A percentile compares a stretch with the other conserved stretches of the same genome.
Evolutionary conservation across 192 early-diverging fungal genomes (phyloP).

Genomic region (Dispira simplex): DNA sequence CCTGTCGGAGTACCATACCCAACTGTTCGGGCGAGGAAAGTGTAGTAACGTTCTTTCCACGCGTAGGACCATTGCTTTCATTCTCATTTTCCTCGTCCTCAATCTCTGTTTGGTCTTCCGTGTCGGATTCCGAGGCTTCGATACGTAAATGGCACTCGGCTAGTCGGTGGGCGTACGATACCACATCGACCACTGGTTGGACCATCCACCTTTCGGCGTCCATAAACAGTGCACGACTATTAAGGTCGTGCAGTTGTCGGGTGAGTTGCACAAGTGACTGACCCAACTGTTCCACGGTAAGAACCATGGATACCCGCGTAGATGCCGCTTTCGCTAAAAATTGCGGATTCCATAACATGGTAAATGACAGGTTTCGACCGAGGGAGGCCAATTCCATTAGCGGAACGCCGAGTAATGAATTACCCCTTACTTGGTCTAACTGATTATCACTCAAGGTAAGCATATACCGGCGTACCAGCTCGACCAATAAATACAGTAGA

Average conservation of each 20-base stretch:
- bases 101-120: background rate
- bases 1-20: background rate
- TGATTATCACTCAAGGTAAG: constrained; percentile 79
- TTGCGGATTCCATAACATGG: constrained; percentile 43
- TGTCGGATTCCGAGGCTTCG: background rate
- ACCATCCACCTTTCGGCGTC: constrained; percentile 53
- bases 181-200: constrained; percentile 36
- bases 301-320: constrained; percentile 14
- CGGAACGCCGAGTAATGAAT: constrained; percentile 15
- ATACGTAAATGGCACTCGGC: background rate
- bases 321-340: background rate
- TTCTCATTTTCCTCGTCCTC: background rate
- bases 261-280: constrained; percentile 46
- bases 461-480: constrained; percentile 53
- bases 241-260: constrained; percentile 52
- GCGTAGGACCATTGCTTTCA: background rate
- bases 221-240: constrained; percentile 51
- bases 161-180: constrained; percentile 20
- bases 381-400: constrained; percentile 15
- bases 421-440: constrained; percentile 40
- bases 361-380: constrained; percentile 52
- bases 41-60: too few relatives aligned
- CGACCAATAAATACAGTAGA: constrained; percentile 49
- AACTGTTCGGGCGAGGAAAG: background rate
- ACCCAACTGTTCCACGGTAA: constrained; percentile 34